Percentiles rank a stretch among this genome's conserved stretches.
phyloP scores from a whole-genome alignment of 2,329 filamentous ascomycete genomes.

The Colletotrichum aenigma region DNA sequence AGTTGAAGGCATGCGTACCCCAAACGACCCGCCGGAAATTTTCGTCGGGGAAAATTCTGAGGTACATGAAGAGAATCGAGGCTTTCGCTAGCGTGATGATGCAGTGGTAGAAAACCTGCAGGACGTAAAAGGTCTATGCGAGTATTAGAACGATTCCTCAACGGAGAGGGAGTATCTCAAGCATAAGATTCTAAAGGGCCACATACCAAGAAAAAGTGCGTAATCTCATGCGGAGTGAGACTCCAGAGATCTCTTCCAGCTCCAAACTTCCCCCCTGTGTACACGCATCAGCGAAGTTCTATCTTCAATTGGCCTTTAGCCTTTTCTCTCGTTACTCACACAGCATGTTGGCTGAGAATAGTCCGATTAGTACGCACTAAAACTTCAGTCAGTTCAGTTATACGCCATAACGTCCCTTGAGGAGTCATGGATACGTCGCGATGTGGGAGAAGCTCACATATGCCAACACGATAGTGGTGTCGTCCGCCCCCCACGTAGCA shows the following conservation, averaged over 20 bases:
- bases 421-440: fast-evolving
- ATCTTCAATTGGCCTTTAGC: fast-evolving
- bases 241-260: not conserved
- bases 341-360: not conserved
- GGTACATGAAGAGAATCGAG: constrained; percentile 39
- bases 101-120: not conserved
- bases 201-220: not conserved
- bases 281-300: fast-evolving
- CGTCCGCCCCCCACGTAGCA: not conserved
- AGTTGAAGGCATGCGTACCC: constrained; percentile 15
- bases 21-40: constrained; percentile 26
- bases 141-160: not conserved
- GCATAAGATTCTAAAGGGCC: fast-evolving
- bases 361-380: fast-evolving
- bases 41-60: constrained; percentile 37
- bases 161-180: not conserved
- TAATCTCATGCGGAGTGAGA: not conserved
- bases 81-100: constrained; percentile 42
- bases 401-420: fast-evolving
- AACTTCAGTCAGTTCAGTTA: fast-evolving
- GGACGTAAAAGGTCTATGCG: not conserved
- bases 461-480: not conserved
- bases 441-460: not conserved
- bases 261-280: not conserved
- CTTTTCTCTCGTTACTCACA: not conserved